A percentile compares a stretch with the other conserved stretches of the same genome.
Conservation (phyloP, 106 monocot genomes). For the Allium fistulosum region DNA sequence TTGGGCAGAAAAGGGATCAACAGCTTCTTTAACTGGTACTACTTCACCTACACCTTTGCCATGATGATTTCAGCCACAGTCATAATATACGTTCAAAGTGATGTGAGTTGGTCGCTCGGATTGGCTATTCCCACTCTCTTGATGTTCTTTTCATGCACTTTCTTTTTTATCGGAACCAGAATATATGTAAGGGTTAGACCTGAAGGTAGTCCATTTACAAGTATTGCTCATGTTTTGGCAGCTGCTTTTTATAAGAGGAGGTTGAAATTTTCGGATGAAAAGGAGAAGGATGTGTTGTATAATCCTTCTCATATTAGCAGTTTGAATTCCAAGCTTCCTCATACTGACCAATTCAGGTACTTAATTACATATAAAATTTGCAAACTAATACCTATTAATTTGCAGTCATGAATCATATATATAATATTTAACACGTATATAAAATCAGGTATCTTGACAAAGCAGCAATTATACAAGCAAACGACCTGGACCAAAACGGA, state of each 20-base stretch:
- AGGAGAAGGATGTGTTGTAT: constrained; percentile 6
- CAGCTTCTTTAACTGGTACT: constrained; percentile 79
- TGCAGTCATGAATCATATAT: too few relatives aligned
- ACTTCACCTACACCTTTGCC: constrained; percentile 69
- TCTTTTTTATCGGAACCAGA: constrained; percentile 53
- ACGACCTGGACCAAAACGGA: constrained; percentile 11
- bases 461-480: constrained; percentile 18
- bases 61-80: constrained; percentile 65
- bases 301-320: constrained; percentile 17
- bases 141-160: constrained; percentile 52
- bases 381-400: too few relatives aligned
- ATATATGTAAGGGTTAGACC: constrained; percentile 65
- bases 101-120: constrained; percentile 70
- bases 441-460: constrained; percentile 46
- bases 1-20: constrained; percentile 53
- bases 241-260: constrained; percentile 21
- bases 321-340: constrained; percentile 37
- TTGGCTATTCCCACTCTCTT: constrained; percentile 51
- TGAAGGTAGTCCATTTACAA: constrained; percentile 60
- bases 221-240: constrained; percentile 31
- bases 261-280: constrained; percentile 1
- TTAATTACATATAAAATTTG: too few relatives aligned
- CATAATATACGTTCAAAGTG: constrained; percentile 81
- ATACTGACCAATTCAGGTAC: constrained; percentile 57
- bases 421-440: neutral